Conservation (phyloP, 345 rosid genomes). For the Gossypium anomalum region DNA sequence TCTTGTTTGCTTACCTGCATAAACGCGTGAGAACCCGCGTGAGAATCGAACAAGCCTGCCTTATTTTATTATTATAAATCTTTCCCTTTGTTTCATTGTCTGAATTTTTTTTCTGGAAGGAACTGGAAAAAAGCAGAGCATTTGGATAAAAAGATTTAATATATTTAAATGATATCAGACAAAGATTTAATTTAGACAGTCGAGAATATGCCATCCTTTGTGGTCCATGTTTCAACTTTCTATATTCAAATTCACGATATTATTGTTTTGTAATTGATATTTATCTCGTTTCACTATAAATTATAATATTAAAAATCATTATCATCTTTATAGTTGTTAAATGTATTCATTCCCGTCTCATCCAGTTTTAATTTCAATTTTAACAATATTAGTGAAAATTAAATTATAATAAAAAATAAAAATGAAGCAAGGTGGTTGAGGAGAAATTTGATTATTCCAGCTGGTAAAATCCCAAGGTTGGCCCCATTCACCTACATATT, state of each 20-base stretch:
- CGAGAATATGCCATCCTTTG: neutral
- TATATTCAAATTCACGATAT: neutral
- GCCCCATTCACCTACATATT: neutral
- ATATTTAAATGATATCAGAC: neutral
- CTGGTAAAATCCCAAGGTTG: conserved; percentile 5
- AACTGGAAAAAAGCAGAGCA: neutral
- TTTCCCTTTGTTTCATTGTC: neutral
- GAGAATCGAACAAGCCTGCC: neutral
- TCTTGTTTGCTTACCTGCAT: conserved; percentile 78
- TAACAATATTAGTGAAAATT: too few relatives aligned
- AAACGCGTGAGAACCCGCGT: conserved; percentile 18
- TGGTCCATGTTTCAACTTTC: neutral
- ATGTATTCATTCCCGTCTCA: too few relatives aligned
- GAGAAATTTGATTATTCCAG: neutral
- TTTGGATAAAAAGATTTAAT: neutral
- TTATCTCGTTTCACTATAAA: too few relatives aligned
- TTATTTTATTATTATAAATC: neutral
- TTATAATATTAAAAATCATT: too few relatives aligned
- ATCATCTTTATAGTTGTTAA: fast-evolving
- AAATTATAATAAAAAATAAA: too few relatives aligned
- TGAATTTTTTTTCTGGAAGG: neutral
- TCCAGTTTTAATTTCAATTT: too few relatives aligned
- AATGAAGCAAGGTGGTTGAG: too few relatives aligned
- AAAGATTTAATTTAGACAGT: neutral
- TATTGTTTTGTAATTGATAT: too few relatives aligned